A percentile compares a stretch with the other conserved stretches of the same genome.
Conservation (phyloP, 2,329 filamentous ascomycete genomes). For the Zarea fungicola region DNA sequence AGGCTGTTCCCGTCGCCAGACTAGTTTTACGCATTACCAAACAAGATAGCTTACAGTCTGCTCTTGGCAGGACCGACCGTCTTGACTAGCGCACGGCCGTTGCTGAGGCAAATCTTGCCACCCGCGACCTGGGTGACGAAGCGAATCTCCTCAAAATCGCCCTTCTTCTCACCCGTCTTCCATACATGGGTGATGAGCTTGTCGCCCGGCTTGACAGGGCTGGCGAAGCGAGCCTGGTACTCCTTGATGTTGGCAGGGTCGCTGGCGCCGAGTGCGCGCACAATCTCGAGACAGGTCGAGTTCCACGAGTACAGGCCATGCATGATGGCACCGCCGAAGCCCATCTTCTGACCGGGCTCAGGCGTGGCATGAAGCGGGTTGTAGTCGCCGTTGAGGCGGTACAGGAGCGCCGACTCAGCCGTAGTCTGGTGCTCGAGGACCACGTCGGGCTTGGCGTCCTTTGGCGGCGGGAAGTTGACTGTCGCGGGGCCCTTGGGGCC, state of each 20-base stretch:
- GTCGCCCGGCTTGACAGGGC: conserved; percentile 77
- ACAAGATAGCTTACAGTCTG: conserved; percentile 65
- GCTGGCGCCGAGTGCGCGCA: conserved; percentile 68
- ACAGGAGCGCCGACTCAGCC: conserved; percentile 67
- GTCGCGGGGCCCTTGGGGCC: conserved; percentile 85
- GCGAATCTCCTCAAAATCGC: conserved; percentile 72
- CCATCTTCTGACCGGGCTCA: conserved; percentile 81
- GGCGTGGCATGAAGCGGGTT: conserved; percentile 88
- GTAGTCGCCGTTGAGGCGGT: conserved; percentile 88
- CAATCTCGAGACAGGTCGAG: conserved; percentile 64
- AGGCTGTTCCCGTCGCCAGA: background rate
- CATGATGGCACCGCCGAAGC: conserved; percentile 83
- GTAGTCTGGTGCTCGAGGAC: conserved; percentile 66
- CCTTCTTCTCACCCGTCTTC: conserved; percentile 62
- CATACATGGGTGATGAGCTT: conserved; percentile 78
- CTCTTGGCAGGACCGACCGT: conserved; percentile 50
- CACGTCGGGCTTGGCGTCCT: conserved; percentile 67
- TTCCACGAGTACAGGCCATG: conserved; percentile 91
- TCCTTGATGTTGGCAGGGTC: conserved; percentile 78
- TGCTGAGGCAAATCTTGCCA: conserved; percentile 81
- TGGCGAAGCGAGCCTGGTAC: conserved; percentile 84
- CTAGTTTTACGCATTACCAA: background rate
- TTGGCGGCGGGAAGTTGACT: conserved; percentile 70
- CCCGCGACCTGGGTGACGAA: conserved; percentile 74
- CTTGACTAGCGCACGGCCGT: conserved; percentile 76